phyloP scores from a whole-genome alignment of 164 flowering plant genomes.

The Berberis thunbergii region DNA sequence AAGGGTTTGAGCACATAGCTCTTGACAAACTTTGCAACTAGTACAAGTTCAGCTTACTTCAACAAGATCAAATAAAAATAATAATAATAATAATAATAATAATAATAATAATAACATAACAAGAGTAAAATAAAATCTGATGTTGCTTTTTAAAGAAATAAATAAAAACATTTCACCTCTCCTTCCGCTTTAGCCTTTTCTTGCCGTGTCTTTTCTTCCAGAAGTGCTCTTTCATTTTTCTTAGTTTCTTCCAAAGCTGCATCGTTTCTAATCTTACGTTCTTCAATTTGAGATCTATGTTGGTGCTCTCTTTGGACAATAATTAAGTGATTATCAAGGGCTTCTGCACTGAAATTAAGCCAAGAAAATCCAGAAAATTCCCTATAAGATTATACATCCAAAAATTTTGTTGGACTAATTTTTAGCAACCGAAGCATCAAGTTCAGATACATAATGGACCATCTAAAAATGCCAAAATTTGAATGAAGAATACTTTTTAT shows the following conservation, averaged over 20 bases:
- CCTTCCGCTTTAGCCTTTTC: constrained; percentile 70
- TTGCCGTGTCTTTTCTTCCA: constrained; percentile 64
- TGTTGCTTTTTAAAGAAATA: neutral
- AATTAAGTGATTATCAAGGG: constrained; percentile 73
- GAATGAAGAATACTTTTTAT: too few relatives aligned
- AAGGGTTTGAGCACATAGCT: too few relatives aligned
- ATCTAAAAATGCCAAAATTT: too few relatives aligned
- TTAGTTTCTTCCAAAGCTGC: constrained; percentile 81
- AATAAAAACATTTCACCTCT: constrained; percentile 31
- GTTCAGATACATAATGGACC: too few relatives aligned
- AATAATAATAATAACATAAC: neutral
- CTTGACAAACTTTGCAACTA: neutral
- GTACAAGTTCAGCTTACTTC: too few relatives aligned
- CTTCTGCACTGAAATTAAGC: constrained; percentile 66
- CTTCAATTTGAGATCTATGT: constrained; percentile 75
- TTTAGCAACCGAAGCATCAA: too few relatives aligned
- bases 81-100: too few relatives aligned
- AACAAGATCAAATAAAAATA: too few relatives aligned
- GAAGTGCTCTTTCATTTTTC: constrained; percentile 68
- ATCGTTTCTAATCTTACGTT: constrained; percentile 70
- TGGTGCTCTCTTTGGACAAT: constrained; percentile 79
- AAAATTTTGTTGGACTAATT: too few relatives aligned
- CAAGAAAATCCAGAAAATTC: constrained; percentile 7
- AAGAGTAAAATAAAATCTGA: neutral
- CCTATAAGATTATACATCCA: too few relatives aligned